A percentile compares a stretch with the other conserved stretches of the same genome.
These are phyloP conservation scores for Isoetes taiwanensis DNA, from an alignment of 75 land plant species.

Conservation along the genomic window DNA sequence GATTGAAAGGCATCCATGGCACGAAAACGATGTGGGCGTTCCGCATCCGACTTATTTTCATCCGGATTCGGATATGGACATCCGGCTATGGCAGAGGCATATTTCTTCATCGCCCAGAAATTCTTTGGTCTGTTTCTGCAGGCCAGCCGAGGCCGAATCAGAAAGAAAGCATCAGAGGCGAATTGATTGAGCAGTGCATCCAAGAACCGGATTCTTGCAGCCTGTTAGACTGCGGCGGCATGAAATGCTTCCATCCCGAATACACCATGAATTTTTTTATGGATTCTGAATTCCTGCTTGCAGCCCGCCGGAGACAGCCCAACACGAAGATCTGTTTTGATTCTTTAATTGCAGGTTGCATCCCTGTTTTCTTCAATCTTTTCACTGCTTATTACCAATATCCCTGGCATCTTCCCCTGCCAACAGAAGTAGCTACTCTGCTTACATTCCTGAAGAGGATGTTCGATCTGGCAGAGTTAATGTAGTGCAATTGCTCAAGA, in stretches of 20 bases:
- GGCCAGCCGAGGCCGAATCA: neutral
- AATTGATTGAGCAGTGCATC: slow-evolving; percentile 9
- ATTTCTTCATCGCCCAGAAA: slow-evolving; percentile 3
- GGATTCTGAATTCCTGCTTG: slow-evolving; percentile 19
- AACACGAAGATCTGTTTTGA: slow-evolving; percentile 23
- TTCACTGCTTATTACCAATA: slow-evolving; percentile 28
- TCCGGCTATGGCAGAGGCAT: slow-evolving; percentile 30
- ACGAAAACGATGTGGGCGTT: slow-evolving; percentile 46
- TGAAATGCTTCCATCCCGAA: slow-evolving; percentile 13
- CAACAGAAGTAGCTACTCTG: slow-evolving; percentile 15
- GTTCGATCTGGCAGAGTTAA: too few species aligned
- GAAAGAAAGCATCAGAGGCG: slow-evolving; percentile 6
- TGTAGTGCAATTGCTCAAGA: too few species aligned
- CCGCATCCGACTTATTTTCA: slow-evolving; percentile 72
- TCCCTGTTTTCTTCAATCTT: slow-evolving; percentile 27
- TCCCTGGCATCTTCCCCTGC: slow-evolving; percentile 31
- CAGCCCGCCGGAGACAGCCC: slow-evolving; percentile 27
- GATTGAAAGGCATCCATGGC: slow-evolving; percentile 74
- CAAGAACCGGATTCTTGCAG: neutral
- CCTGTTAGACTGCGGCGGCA: slow-evolving; percentile 7
- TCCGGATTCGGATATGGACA: slow-evolving; percentile 40
- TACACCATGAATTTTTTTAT: slow-evolving; percentile 28
- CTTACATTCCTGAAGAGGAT: slow-evolving; percentile 12
- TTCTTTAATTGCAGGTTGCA: slow-evolving; percentile 26
- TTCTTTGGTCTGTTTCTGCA: slow-evolving; percentile 14